A percentile compares a stretch with the other conserved stretches of the same genome.
Conservation (phyloP, 331 rosid genomes). For the Malus hybrid region DNA sequence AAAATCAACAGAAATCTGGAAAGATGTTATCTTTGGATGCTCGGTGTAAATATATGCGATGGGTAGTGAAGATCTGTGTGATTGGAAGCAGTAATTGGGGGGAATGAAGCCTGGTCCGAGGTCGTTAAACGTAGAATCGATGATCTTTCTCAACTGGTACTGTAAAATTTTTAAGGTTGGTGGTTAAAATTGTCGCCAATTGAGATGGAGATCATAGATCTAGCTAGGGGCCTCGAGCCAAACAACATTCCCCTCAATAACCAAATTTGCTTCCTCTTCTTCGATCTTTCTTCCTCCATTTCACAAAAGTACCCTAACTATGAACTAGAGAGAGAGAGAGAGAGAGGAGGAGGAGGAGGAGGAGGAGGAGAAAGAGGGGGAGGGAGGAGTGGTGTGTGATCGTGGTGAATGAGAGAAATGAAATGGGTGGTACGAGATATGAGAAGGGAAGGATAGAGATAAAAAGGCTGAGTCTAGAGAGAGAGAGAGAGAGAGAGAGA, state of each 20-base stretch:
- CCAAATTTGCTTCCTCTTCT: no score
- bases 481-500: neutral
- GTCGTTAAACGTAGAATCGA: slow-evolving; percentile 5
- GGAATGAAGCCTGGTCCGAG: slow-evolving; percentile 99
- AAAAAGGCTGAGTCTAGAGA: slow-evolving; percentile 2
- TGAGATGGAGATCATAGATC: slow-evolving; percentile 12
- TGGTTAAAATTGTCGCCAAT: neutral
- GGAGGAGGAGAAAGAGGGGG: no score
- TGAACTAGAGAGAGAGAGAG: neutral
- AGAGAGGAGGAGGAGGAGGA: no score
- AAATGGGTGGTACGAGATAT: slow-evolving; percentile 24
- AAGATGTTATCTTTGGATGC: slow-evolving; percentile 1
- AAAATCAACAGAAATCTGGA: neutral
- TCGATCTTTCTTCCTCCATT: no score
- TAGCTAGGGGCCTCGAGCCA: neutral
- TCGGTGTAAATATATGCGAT: neutral
- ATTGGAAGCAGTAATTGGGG: slow-evolving; percentile 58
- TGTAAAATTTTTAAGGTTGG: neutral
- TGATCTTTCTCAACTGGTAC: neutral
- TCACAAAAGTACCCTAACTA: no score
- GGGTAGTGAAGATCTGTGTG: slow-evolving; percentile 3
- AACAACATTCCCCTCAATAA: no score
- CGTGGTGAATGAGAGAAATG: neutral
- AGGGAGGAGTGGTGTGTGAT: neutral
- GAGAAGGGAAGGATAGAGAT: slow-evolving; percentile 22